phyloP scores from a whole-genome alignment of 108 stramenopile genomes.

The Skeletonema potamos region DNA sequence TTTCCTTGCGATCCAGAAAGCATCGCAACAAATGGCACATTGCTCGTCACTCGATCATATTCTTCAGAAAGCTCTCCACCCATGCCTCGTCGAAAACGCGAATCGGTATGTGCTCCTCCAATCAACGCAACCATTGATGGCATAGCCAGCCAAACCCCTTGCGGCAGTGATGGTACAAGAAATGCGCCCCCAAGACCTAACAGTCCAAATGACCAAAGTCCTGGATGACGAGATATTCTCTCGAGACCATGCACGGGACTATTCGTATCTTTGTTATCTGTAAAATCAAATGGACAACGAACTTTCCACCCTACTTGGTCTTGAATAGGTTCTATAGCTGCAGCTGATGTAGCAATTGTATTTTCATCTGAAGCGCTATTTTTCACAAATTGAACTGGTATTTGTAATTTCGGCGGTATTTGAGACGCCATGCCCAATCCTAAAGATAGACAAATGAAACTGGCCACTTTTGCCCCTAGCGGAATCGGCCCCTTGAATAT shows the following conservation, averaged over 20 bases:
- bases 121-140: slow-evolving; percentile 77
- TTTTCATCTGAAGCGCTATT: neutral
- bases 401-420: slow-evolving; percentile 76
- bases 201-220: slow-evolving; percentile 83
- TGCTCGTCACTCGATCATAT: slow-evolving; percentile 69
- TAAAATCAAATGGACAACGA: slow-evolving; percentile 92
- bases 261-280: slow-evolving; percentile 34
- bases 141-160: slow-evolving; percentile 69
- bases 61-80: slow-evolving; percentile 67
- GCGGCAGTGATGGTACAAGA: slow-evolving; percentile 58
- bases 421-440: slow-evolving; percentile 80
- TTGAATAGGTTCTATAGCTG: neutral
- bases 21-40: slow-evolving; percentile 85
- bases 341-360: slow-evolving; percentile 2
- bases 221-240: slow-evolving; percentile 84
- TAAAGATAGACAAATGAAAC: slow-evolving; percentile 51
- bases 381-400: slow-evolving; percentile 60
- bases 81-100: slow-evolving; percentile 72
- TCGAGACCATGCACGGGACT: slow-evolving; percentile 61
- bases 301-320: slow-evolving; percentile 62
- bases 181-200: slow-evolving; percentile 65
- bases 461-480: slow-evolving; percentile 30
- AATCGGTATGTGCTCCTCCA: slow-evolving; percentile 86
- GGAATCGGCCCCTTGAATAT: slow-evolving; percentile 23
- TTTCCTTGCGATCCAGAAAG: slow-evolving; percentile 64